Base-by-base conservation (phyloP, 2,329 filamentous ascomycete genomes). In the Colletotrichum sublineola region DNA sequence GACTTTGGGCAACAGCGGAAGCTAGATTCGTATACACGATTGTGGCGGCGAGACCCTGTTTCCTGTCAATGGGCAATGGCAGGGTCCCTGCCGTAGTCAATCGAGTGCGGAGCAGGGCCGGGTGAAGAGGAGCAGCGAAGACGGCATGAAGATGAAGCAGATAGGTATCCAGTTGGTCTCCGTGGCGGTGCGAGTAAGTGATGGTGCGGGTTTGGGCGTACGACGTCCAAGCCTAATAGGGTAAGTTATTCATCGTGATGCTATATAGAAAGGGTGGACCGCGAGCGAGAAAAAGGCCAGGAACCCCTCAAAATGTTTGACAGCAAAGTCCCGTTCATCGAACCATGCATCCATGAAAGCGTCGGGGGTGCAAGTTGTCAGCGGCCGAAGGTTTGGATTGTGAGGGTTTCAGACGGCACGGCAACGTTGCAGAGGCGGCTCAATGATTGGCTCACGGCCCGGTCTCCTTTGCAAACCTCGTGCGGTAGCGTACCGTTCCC, bases 381-480 rank as follows among this genome's bases (percentile, higher is more conserved):
- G 40, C 48, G 24, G 52, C 18, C 18, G 5, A 58, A 24, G 36
- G 40, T 48, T 48, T 33, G 33, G 36, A 24, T 29, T 29, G 63
- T 70, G 63, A 18, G 55, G 24, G 70, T 73, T 73, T 70, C 70
- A 73, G 66, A 73, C 61, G 66, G 67, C 33, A 14, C 40, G 42
- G 24, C n/a, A 61, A 70, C 67, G 55, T 73, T 52, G 60, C 60
- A 44, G 24, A 42, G 7, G 24, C 38, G 40, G 2, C 18, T 12
- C 24, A 2, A 12, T 73, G 61, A 73, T 73, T 73, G 70, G 69
- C 5, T 31, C 5, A 50, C n/a, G 40, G 36, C 20, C 24, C 11
- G 33, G 62, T n/a, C 46, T 12, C 14, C 44, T 24, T 53, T 38
- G 20, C 20, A 11, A n/a, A n/a, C 36, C 31, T 20, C 4, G 33